Base-by-base conservation (phyloP, 2,329 filamentous ascomycete genomes). In the Blastomyces percursus region DNA sequence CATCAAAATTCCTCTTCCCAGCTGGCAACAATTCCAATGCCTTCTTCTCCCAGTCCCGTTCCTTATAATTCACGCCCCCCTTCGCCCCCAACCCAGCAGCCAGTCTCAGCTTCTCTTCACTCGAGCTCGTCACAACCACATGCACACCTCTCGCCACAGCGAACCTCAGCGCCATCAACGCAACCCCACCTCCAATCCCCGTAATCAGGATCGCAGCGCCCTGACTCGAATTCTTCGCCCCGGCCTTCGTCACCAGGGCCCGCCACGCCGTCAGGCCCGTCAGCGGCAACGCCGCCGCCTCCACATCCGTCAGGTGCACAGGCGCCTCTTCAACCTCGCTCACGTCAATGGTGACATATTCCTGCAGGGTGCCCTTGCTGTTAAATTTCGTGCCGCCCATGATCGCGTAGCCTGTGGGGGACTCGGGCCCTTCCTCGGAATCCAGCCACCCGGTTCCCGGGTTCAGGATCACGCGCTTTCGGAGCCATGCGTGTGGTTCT, bases 121-220 rank as follows among this genome's bases (percentile, higher is more conserved):
- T 86, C 9, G 89, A 86, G 62, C 86, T 90, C 1, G 87, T 93
- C 62, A 96, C 91, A 71, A 82, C 96, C n/a, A 93, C 88, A 72
- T 86, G 85, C 69, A 87, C 84, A 46, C 91, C 89, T 67, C 85
- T 77, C 11, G 84, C 90, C 14, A 87, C 85, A 12, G 85, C 91
- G 75, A 96, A 96, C 73, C 90, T 82, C 68, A 96, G 78, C 6
- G 84, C 88, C 79, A 90, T 87, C 62, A 96, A 78, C 42, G 93
- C 93, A 0, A 96, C 93, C 52, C 93, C 93, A 44, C 93, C 93
- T 0, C 93, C 93, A 74, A 97, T 95, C 0, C 93, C 93, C 4
- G 93, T 96, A 51, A 97, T 77, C 40, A 97, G 78, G 3, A 97
- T 80, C 71, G 95, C 96, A 65, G 83, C 78, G 2, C 90, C 90